Conservation (phyloP, 352 stramenopile species). For the Globisporangium yorkense region DNA sequence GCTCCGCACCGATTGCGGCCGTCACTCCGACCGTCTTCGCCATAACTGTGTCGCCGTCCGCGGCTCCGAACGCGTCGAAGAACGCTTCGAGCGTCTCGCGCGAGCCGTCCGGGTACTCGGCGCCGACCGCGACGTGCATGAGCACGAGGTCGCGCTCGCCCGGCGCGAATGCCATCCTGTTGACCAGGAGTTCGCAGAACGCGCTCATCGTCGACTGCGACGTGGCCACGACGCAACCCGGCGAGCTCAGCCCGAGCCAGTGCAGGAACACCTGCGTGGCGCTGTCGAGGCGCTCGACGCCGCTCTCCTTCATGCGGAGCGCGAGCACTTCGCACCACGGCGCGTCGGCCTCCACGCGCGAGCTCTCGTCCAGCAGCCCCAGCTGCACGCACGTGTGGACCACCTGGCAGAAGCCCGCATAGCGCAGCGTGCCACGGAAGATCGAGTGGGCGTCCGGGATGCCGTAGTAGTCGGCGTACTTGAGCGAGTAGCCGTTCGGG, state of each 20-base stretch:
- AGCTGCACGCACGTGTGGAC: constrained; percentile 63
- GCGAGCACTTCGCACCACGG: constrained; percentile 49
- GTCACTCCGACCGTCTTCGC: constrained; percentile 82
- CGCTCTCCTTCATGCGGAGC: constrained; percentile 18
- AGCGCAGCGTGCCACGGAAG: constrained; percentile 85
- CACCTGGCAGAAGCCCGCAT: constrained; percentile 68
- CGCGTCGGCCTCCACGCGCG: constrained; percentile 9
- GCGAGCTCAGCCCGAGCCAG: constrained; percentile 27
- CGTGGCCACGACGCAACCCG: constrained; percentile 9
- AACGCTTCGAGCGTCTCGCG: constrained; percentile 42
- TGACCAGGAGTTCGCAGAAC: constrained; percentile 48
- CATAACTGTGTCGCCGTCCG: constrained; percentile 66
- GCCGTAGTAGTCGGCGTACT: constrained; percentile 76
- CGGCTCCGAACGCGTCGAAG: constrained; percentile 51
- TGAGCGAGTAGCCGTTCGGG: constrained; percentile 80
- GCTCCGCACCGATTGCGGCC: constrained; percentile 63
- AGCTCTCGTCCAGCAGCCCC: constrained; percentile 48
- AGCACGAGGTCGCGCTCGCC: constrained; percentile 78
- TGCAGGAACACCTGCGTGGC: constrained; percentile 26
- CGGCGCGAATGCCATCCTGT: constrained; percentile 46
- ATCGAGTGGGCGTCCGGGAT: constrained; percentile 60
- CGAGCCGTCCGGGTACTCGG: constrained; percentile 29
- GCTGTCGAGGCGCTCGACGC: constrained; percentile 10
- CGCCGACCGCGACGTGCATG: constrained; percentile 43
- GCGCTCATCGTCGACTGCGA: constrained; percentile 27